Base-by-base conservation (phyloP, 768 basidiomycete species). In the Suillus brevipes region DNA sequence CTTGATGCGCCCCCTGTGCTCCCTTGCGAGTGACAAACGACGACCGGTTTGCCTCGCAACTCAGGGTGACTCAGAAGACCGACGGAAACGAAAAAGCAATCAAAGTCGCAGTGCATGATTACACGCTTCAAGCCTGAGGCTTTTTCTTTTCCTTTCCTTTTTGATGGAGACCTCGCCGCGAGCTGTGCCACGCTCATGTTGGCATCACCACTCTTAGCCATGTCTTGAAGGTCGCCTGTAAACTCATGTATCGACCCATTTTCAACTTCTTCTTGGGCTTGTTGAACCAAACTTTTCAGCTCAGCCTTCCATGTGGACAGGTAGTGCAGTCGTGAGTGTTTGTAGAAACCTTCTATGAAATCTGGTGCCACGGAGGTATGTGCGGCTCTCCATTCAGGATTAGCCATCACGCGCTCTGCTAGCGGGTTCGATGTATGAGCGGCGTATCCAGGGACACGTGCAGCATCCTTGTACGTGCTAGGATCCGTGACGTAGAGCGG, bases 1-100 rank as follows among this genome's bases (percentile, higher is more conserved):
- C 92, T 94, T 12, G 87, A 85, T 28, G 76, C 78, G 8, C 90
- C 90, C 4, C 89, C 92, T 67, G 88, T 88, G 2, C 74, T 78
- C 0, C 89, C 89, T 71, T 94, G 93, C 9, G 95, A 94, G 77
- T 99, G 97, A 72, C 97, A 99, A 0, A 99, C 97, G 0, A 97
- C 95, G 10, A 91, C 89, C 0, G 97, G 94, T 73, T 91, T 94
- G 1, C 95, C 95, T 61, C 86, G 86, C 53, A 97, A 77, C 65
- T 97, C 85, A 0, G 94, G 93, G 2, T 95, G 82, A 64, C 83
- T 87, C 2, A 92, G 81, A 60, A 96, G 78, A 0, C 95, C 94
- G n/a, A 90, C 97, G 1, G 92, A 89, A 13, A 98, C 96, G 73
- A 99, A 99, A 82, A 98, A 99, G 67, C 90, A 94, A 72, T 99